Evolutionary conservation across 2,329 filamentous ascomycete genomes (phyloP), one percentile per base, ranked within the genome.

Genomic region (Talaromyces sp.): DNA sequence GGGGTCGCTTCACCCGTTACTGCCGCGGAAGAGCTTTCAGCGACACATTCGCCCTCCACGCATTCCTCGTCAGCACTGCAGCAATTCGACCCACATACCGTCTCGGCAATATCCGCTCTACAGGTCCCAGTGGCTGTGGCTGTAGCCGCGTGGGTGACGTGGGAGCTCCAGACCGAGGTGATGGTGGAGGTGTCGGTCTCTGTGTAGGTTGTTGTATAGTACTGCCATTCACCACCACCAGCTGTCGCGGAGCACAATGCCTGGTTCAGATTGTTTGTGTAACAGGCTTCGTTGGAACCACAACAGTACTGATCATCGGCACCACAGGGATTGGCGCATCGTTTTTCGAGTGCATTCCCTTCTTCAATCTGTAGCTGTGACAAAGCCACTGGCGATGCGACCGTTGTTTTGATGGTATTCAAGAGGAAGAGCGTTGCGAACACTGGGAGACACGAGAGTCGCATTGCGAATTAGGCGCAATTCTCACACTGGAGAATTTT

Each of bases 121-220:
- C 83, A 86, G 47, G 69, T 65, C 48, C 65, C 54, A 63, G 62
- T 51, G 51, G 57, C 46, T 1, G 33, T 55, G 39, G 65, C 47
- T 24, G 67, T 30, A 10, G 60, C 53, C 3, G 8, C 67, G 60
- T 9, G 8, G 48, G 68, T 46, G 57, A 69, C 27, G 47, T 65
- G 66, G 36, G 70, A 73, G 67, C 82, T 86, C 68, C 77, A 80
- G 29, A 82, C 77, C 6, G 77, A 77, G 5, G 82, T 85, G 52
- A 75, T 71, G 2, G 82, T 84, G 39, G 79, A 67, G 6, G 77
- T 70, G 47, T 80, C 79, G 11, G 81, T 85, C 65, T 83, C 77
- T n/a, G 70, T 75, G 61, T 74, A 85, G 5, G 80, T 84, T 2
- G 81, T 81, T 16, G 83, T 86, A 63, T 75, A 83, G 68, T 79